A percentile compares a stretch with the other conserved stretches of the same genome.
These are phyloP conservation scores for Leishmania turanica DNA, from an alignment of 208 protist species.

Conservation along the genomic window DNA sequence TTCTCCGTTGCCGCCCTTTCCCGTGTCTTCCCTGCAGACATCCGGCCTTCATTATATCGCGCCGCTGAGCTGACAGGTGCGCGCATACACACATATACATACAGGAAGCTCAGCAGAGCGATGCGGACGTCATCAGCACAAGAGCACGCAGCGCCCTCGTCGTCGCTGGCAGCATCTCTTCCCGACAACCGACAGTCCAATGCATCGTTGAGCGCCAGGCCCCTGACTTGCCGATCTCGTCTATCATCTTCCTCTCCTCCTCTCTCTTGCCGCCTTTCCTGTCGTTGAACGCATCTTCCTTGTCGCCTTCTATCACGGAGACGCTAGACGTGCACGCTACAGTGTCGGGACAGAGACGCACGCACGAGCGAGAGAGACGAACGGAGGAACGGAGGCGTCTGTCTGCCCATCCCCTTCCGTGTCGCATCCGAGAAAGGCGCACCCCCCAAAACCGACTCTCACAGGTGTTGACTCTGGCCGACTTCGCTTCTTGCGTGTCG, in stretches of 20 bases:
- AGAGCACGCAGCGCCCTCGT: not conserved
- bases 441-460: too few species aligned
- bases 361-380: not conserved
- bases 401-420: not conserved
- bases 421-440: not conserved
- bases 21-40: not conserved
- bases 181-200: not conserved
- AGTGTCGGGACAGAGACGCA: not conserved
- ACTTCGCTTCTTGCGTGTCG: not conserved
- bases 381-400: not conserved
- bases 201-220: not conserved
- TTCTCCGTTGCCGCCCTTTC: not conserved
- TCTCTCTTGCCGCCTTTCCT: not conserved
- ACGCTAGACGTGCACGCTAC: conserved; percentile 2
- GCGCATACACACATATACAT: not conserved
- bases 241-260: not conserved
- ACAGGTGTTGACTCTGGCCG: not conserved
- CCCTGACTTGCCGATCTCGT: not conserved
- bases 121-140: not conserved
- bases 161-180: not conserved
- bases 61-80: not conserved
- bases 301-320: not conserved
- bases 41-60: not conserved
- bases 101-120: not conserved
- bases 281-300: not conserved